Base-by-base conservation (phyloP, 2,329 filamentous ascomycete species). In the Golovinomyces cichoracearum region DNA sequence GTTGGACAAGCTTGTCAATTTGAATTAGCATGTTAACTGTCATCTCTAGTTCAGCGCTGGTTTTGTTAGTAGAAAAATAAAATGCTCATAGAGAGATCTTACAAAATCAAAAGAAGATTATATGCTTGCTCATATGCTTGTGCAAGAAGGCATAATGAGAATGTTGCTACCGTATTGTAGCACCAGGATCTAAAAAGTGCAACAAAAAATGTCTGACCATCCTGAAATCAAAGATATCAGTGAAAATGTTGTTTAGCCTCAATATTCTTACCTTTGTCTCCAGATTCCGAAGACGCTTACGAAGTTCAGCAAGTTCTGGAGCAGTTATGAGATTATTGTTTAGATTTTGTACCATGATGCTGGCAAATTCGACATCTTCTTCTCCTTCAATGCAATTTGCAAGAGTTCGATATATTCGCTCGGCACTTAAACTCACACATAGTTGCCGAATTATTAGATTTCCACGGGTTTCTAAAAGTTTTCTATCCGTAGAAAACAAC, bases 301-400 rank as follows among this genome's bases (percentile, higher is more conserved):
- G 76, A 53, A 98, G 69, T 56, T 95, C 92, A 1, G 83, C 77
- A 26, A 98, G 68, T 63, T 98, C 86, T 0, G 92, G 90, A 0
- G 92, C 90, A 1, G 92, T 98, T 55, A 98, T 94, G 49, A 98
- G 76, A 58, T 98, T 98, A 63, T 98, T 98, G 66, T 98, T 98
- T 48, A 98, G 70, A 58, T 95, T 95, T 62, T 98, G 90, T 26
- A 98, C 85, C 90, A 98, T 98, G 57, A 98, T 95, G 61, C 88
- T 94, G 15, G 90, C 88, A 63, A 98, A 98, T 62, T 98, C 92
- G 38, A 98, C 76, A 61, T 98, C 90, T 64, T 95, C 90, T 62
- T 98, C 90, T 60, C 86, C 93, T 63, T 95, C 90, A 9, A 98
- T 81, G 56, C 90, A 94, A 57, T 98, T 90, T 23, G 90, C 92